phyloP scores from a whole-genome alignment of 73 alveolate genomes.

The Uronychia setigera region DNA sequence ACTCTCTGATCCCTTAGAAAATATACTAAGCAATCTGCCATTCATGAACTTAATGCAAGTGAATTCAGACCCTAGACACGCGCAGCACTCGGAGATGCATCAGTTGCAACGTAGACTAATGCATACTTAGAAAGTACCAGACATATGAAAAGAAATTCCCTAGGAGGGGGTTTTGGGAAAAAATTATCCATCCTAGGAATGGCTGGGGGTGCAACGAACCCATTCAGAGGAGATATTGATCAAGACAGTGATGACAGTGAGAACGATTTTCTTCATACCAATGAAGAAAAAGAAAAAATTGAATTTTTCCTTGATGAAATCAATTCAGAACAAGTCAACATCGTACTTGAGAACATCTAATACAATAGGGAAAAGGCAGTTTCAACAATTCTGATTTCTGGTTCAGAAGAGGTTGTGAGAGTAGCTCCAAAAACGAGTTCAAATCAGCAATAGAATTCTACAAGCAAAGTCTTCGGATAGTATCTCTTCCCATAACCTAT shows the following conservation, averaged over 20 bases:
- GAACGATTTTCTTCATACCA: neutral
- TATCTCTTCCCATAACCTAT: neutral
- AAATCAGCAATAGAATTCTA: constrained; percentile 63
- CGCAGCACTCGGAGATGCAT: neutral
- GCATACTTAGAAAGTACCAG: neutral
- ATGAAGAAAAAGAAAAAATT: constrained; percentile 4
- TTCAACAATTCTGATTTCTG: constrained; percentile 50
- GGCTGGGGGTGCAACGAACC: no score
- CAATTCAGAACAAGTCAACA: neutral
- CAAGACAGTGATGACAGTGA: neutral
- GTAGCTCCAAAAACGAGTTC: constrained; percentile 34
- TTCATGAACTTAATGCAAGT: neutral
- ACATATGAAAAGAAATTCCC: neutral
- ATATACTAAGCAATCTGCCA: no score
- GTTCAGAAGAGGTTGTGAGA: constrained; percentile 56
- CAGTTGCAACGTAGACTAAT: neutral
- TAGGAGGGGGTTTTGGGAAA: neutral
- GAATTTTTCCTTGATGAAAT: constrained; percentile 1
- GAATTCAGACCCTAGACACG: neutral
- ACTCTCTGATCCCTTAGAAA: no score
- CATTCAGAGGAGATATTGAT: neutral
- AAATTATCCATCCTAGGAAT: no score
- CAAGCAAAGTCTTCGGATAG: constrained; percentile 39
- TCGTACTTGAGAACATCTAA: neutral
- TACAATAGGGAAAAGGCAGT: neutral